phyloP scores from a whole-genome alignment of 495 filamentous ascomycete genomes.

The Thozetella sp. region DNA sequence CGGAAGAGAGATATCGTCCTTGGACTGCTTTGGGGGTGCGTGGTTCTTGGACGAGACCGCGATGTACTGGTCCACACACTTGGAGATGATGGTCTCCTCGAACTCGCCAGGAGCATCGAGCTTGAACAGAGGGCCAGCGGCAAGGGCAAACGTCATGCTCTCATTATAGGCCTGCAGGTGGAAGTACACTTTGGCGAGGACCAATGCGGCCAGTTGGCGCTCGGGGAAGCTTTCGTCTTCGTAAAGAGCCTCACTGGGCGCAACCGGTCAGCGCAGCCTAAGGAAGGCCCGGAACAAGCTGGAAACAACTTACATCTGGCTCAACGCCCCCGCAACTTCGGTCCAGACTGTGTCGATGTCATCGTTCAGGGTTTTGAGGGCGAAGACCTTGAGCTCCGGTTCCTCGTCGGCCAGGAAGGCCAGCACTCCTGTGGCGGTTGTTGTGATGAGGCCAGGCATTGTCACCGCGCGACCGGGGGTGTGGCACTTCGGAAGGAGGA shows the following conservation, averaged over 20 bases:
- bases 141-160: slow-evolving; percentile 97
- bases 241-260: slow-evolving; percentile 87
- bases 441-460: slow-evolving; percentile 88
- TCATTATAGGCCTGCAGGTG: slow-evolving; percentile 98
- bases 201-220: slow-evolving; percentile 89
- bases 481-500: background rate
- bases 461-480: slow-evolving; percentile 16
- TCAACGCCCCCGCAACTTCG: slow-evolving; percentile 88
- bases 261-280: slow-evolving; percentile 15
- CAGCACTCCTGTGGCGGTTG: slow-evolving; percentile 83
- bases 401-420: slow-evolving; percentile 96
- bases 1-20: slow-evolving; percentile 55
- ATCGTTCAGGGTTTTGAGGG: slow-evolving; percentile 89
- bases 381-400: slow-evolving; percentile 88
- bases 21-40: slow-evolving; percentile 43
- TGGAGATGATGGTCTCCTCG: slow-evolving; percentile 97
- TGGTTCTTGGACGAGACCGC: slow-evolving; percentile 75
- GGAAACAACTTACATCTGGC: slow-evolving; percentile 76
- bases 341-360: slow-evolving; percentile 97
- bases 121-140: slow-evolving; percentile 93
- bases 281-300: background rate
- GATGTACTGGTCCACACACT: slow-evolving; percentile 98
- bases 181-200: slow-evolving; percentile 97
- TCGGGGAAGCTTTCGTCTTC: slow-evolving; percentile 95
- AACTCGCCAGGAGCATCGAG: slow-evolving; percentile 91